Evolutionary conservation across 2,329 filamentous ascomycete species (phyloP), one percentile per base, ranked within the genome.

Genomic region (Colletotrichum orbiculare): DNA sequence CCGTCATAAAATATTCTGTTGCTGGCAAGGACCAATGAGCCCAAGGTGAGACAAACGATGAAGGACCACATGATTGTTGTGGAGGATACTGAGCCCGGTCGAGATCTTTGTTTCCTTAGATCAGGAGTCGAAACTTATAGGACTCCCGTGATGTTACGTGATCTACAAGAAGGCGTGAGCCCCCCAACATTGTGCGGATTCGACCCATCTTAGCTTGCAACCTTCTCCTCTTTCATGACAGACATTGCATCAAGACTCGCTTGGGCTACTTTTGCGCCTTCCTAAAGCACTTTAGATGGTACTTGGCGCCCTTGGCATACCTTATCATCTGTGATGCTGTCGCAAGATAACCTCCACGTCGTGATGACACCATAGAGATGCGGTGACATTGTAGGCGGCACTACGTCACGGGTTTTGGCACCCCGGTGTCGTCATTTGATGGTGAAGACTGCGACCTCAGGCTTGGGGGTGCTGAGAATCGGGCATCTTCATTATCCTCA

Each of bases 1-100:
- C 64, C 64, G 8, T 56, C n/a, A 15, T 66, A 66, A 17, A 54
- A 53, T 33, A 66, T 9, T 5, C 41, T 15, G 8, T 12, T 33
- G 3, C 13, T 34, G 11, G 41, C 35, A 64, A 6, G 57, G 50
- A 15, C 54, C 34, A 60, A 11, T 8, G 34, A 37, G 2, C n/a
- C 7, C 4, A 41, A 12, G n/a, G 34, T 6, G 49, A 46, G 13
- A 10, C 39, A 17, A 8, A 35, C 34, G 6, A 46, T 10, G 17
- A 15, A 25, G 7, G 11, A n/a, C 53, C 46, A 46, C 2, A 4
- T 53, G 13, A 10, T 43, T n/a, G 25, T 50, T 17, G 37, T 3
- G 12, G 12, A 8, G 8, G 8, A 15, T 42, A 6, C n/a, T 25
- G 7, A 43, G 42, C 4, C 11, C 12, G 12, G 42, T 13, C 1